Percentiles rank a stretch among this genome's conserved stretches.
phyloP scores from a whole-genome alignment of 176 grass and related monocot species.

The Pharus latifolius region DNA sequence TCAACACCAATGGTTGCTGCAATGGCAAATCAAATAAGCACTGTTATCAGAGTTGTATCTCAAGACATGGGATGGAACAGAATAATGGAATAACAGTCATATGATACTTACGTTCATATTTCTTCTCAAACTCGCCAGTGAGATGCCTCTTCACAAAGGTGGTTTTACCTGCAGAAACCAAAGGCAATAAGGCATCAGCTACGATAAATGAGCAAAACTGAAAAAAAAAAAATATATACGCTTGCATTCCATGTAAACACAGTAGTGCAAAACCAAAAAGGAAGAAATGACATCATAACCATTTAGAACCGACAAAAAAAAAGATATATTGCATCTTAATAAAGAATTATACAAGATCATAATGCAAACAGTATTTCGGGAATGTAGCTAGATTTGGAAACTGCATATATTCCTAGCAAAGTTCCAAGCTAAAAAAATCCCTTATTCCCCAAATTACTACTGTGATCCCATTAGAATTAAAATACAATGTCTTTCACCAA shows the following conservation, averaged over 20 bases:
- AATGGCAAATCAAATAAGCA: conserved; percentile 1
- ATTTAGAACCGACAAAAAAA: neutral
- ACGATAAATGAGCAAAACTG: neutral
- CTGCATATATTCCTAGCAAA: neutral
- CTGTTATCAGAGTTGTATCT: neutral
- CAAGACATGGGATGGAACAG: neutral
- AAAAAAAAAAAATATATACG: neutral
- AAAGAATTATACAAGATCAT: too few relatives aligned
- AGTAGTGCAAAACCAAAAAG: neutral
- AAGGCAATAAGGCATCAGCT: neutral
- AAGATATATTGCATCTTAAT: neutral
- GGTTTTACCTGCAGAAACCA: conserved; percentile 47
- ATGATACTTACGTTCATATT: conserved; percentile 47
- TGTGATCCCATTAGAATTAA: too few relatives aligned
- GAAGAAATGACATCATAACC: neutral
- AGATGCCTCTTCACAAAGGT: conserved; percentile 86
- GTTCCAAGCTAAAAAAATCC: neutral
- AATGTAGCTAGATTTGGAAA: neutral
- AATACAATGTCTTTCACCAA: too few relatives aligned
- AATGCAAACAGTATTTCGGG: too few relatives aligned
- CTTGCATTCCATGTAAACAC: neutral
- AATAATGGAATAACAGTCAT: neutral
- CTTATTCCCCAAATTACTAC: too few relatives aligned
- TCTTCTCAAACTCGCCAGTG: conserved; percentile 74
- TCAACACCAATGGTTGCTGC: conserved; percentile 68